Evolutionary conservation across 139 green algal genomes (phyloP), one percentile per base, ranked within the genome.

Genomic region (Chlamydomonas sphaeroides): DNA sequence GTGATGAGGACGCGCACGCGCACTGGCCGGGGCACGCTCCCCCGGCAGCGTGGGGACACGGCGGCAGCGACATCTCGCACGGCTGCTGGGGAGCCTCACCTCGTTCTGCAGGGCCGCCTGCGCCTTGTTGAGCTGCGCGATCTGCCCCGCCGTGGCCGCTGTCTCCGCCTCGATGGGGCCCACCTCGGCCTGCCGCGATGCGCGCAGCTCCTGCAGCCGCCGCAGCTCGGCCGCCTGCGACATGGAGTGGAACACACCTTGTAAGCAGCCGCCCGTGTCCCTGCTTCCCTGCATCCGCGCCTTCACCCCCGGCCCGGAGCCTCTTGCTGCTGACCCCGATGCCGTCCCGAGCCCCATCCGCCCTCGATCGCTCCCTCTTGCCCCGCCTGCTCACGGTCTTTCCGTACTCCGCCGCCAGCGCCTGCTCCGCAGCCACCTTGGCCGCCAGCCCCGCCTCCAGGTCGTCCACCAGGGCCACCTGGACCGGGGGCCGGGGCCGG

Each of bases 101-200:
- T 96, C 91, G 69, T 45, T 57, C 28, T 89, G 83, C 42, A 97
- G 85, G 51, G 71, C 84, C 21, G 75, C 83, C 69, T 95, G 92
- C 81, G 94, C 84, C 81, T 93, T 95, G 88, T 94, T 96, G 0
- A 98, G 91, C 59, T 85, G 35, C 71, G 88, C 79, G 73, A 95
- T 96, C 68, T 90, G 73, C 1, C 83, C 75, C 39, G 88, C 89
- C 23, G 94, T 65, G 66, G 88, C 88, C 42, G 87, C 70, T 0
- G 84, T 74, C 78, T 94, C 89, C 35, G 88, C 89, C 70, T 94
- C 86, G 65, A 97, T 73, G 30, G 61, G 53, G 7, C 63, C 77
- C 57, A 91, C 94, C 65, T 95, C 91, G 57, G 87, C 69, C 65
- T 86, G 39, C 36, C 85, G 68, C 28, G 74, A 38, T 3, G 85